These are phyloP conservation scores for Raphanus hybrid DNA, from an alignment of 441 rosid species.

Conservation along the genomic window DNA sequence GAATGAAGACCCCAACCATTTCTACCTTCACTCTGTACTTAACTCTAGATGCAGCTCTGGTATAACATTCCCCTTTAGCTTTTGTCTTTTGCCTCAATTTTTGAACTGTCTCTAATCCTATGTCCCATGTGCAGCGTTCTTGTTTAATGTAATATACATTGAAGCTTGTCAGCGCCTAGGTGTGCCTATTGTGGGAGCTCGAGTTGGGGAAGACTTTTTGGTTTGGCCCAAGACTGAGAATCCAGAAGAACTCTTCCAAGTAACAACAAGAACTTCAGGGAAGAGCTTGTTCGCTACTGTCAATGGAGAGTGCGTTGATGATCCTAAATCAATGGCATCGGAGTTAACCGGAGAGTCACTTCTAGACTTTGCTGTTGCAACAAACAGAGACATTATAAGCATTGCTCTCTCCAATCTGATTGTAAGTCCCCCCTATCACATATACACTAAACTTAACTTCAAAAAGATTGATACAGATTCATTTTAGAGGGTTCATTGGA, in stretches of 20 bases:
- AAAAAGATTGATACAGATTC: slow-evolving; percentile 8
- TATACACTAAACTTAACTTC: slow-evolving; percentile 3
- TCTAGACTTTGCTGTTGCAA: slow-evolving; percentile 71
- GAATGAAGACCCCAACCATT: slow-evolving; percentile 64
- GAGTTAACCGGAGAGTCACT: slow-evolving; percentile 84
- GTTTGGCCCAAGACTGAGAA: slow-evolving; percentile 86
- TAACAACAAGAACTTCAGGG: slow-evolving; percentile 51
- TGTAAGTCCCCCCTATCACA: slow-evolving; percentile 50
- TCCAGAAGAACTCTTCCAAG: slow-evolving; percentile 89
- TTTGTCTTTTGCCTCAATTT: slow-evolving; percentile 1
- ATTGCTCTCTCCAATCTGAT: slow-evolving; percentile 92
- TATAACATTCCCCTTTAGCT: slow-evolving; percentile 37
- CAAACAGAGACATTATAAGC: slow-evolving; percentile 81
- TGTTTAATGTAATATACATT: slow-evolving; percentile 88
- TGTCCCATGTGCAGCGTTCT: slow-evolving; percentile 65
- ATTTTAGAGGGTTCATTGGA: slow-evolving; percentile 87
- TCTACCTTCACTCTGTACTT: slow-evolving; percentile 78
- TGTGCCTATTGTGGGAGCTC: slow-evolving; percentile 86
- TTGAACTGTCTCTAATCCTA: slow-evolving; percentile 14
- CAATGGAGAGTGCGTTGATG: slow-evolving; percentile 88
- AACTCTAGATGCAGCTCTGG: slow-evolving; percentile 77
- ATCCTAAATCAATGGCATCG: slow-evolving; percentile 85
- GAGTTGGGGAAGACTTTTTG: slow-evolving; percentile 91
- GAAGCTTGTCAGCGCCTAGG: slow-evolving; percentile 83
- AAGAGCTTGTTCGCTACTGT: slow-evolving; percentile 80